These are phyloP conservation scores for Petunia axillaris DNA, from an alignment of 257 asterid genomes.

Conservation along the genomic window DNA sequence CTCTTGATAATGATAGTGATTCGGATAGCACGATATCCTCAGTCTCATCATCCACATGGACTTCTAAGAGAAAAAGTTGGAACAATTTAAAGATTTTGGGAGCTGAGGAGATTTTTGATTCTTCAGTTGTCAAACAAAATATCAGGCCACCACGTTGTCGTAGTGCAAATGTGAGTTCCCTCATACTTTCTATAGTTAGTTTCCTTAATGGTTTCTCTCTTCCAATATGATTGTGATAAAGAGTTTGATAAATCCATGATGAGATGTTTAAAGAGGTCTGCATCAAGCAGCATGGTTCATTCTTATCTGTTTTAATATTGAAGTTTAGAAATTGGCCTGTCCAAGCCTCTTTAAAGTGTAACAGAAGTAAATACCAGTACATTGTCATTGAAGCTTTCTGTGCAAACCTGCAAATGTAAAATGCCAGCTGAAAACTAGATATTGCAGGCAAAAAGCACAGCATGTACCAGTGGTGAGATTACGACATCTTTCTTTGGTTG, in stretches of 20 bases:
- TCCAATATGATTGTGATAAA: neutral
- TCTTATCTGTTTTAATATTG: too few species aligned
- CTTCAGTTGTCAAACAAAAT: slow-evolving; percentile 52
- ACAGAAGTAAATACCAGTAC: too few species aligned
- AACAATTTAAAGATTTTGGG: slow-evolving; percentile 56
- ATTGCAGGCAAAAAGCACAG: too few species aligned
- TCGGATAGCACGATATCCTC: slow-evolving; percentile 48
- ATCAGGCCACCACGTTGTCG: slow-evolving; percentile 40
- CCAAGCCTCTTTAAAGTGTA: too few species aligned
- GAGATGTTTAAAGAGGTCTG: neutral
- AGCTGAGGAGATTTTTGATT: slow-evolving; percentile 55
- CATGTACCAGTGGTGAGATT: too few species aligned
- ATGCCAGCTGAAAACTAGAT: too few species aligned
- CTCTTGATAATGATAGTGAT: slow-evolving; percentile 54
- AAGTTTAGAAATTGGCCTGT: too few species aligned
- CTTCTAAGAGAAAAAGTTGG: slow-evolving; percentile 75
- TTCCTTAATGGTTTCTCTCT: neutral
- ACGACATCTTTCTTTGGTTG: neutral
- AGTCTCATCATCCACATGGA: slow-evolving; percentile 30
- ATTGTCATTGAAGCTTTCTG: too few species aligned
- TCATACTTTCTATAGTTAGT: neutral
- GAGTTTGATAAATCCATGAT: neutral
- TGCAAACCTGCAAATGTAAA: too few species aligned
- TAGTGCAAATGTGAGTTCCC: slow-evolving; percentile 58
- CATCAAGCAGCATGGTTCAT: neutral